Conservation (phyloP, 345 rosid species). For the Rhodomyrtus tomentosa region DNA sequence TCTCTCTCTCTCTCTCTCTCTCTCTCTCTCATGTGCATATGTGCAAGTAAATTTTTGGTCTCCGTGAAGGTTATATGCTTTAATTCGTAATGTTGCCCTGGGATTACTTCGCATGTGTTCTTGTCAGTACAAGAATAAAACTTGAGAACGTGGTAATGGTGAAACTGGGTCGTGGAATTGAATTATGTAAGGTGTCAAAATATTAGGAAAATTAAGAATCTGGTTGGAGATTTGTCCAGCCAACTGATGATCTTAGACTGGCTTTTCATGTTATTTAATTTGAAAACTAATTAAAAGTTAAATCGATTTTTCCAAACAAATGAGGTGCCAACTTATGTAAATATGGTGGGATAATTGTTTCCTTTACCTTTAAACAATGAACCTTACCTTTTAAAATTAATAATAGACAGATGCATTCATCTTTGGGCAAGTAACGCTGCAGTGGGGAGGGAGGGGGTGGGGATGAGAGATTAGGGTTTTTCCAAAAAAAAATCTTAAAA, state of each 20-base stretch:
- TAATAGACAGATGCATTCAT: background rate
- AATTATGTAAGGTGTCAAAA: background rate
- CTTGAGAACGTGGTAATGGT: background rate
- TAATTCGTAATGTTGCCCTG: background rate
- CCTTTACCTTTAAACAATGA: background rate
- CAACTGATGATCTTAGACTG: background rate
- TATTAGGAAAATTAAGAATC: background rate
- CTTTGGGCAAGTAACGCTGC: background rate
- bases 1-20: background rate
- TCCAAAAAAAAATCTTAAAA: background rate
- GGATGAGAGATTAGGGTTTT: background rate
- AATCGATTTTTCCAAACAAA: background rate
- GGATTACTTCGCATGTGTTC: background rate
- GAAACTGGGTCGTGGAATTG: background rate
- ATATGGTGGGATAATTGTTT: background rate
- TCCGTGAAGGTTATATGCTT: background rate
- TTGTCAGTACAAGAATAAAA: background rate
- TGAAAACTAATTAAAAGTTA: background rate
- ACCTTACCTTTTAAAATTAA: background rate
- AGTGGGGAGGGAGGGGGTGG: background rate
- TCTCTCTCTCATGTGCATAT: background rate
- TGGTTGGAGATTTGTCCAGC: background rate
- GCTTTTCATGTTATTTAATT: background rate
- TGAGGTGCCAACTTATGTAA: background rate
- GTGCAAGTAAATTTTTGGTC: background rate